Evolutionary conservation across 768 basidiomycete species (phyloP).

Genomic region (Agaricus sinodeliciosus): DNA sequence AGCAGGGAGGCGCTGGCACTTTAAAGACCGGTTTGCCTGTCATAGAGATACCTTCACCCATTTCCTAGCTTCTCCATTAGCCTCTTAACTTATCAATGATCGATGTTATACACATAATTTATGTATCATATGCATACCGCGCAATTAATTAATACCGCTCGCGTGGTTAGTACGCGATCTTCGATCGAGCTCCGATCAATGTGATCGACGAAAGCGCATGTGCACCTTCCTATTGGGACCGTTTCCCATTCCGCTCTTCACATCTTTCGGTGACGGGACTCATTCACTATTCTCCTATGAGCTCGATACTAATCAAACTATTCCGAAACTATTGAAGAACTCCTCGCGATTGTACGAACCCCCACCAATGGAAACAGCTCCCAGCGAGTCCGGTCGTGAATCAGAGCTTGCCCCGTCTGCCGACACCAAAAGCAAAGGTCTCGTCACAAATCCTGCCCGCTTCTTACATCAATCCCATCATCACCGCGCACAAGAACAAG

Average conservation of each 20-base stretch:
- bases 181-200: background rate
- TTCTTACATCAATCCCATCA: slow-evolving; percentile 16
- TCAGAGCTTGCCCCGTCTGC: background rate
- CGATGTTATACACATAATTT: too few species aligned
- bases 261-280: background rate
- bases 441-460: slow-evolving; percentile 18
- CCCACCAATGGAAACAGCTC: background rate
- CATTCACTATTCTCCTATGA: background rate
- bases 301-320: slow-evolving; percentile 11
- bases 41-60: slow-evolving; percentile 1
- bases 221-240: too few species aligned
- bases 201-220: background rate
- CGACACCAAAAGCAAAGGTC: background rate
- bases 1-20: background rate
- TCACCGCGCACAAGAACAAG: background rate
- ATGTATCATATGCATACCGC: too few species aligned
- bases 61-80: background rate
- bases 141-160: too few species aligned
- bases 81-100: too few species aligned
- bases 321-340: slow-evolving; percentile 27
- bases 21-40: slow-evolving; percentile 5
- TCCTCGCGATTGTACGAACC: slow-evolving; percentile 27
- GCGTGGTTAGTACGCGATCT: too few species aligned
- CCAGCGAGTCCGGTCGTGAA: background rate
- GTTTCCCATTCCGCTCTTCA: background rate